Conservation (phyloP, 2,329 filamentous ascomycete species). For the Paecilomyces sp. region DNA sequence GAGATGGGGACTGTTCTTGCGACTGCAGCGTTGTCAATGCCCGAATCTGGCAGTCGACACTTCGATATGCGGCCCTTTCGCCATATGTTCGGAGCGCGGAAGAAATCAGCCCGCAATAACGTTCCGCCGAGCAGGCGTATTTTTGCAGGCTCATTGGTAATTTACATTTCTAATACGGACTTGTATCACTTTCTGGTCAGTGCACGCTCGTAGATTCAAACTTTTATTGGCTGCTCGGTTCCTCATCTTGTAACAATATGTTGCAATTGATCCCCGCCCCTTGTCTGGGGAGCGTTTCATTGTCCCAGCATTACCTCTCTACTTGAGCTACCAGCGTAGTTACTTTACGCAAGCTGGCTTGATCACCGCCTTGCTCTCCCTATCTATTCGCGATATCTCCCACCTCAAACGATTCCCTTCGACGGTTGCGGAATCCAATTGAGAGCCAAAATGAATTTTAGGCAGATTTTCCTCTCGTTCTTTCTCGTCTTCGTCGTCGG, state of each 20-base stretch:
- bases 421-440: constrained; percentile 4
- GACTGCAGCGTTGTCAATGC: background rate
- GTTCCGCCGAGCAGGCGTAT: constrained; percentile 19
- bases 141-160: background rate
- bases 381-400: background rate
- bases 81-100: constrained; percentile 13
- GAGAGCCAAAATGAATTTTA: constrained; percentile 25
- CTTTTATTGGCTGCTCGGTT: background rate
- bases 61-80: background rate
- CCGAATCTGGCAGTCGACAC: background rate
- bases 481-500: constrained; percentile 68
- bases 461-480: constrained; percentile 50
- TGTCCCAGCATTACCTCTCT: background rate
- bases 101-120: constrained; percentile 26
- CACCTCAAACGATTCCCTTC: background rate
- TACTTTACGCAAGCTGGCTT: background rate
- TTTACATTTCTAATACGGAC: background rate
- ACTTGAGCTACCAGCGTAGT: too few species aligned
- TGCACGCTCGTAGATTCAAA: background rate
- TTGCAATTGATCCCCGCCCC: constrained; percentile 4
- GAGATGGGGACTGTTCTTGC: constrained; percentile 2
- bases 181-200: background rate
- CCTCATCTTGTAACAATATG: too few species aligned
- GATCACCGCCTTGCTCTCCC: background rate
- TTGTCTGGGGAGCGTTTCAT: background rate